Conservation (phyloP, 768 basidiomycete genomes). For the Serpula lacrymans region DNA sequence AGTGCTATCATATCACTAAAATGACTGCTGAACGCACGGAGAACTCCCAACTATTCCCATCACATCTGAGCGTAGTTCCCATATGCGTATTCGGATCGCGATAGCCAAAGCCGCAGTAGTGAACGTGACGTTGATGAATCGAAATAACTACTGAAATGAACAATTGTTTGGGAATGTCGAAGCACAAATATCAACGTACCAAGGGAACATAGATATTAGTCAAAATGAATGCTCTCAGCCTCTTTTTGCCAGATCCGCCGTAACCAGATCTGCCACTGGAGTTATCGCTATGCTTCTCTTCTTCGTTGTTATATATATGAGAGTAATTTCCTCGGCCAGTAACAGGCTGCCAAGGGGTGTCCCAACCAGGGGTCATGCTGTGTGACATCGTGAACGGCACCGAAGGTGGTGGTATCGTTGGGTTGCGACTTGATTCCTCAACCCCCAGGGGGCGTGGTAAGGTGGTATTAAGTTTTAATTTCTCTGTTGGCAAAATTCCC, state of each 20-base stretch:
- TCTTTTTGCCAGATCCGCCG: constrained; percentile 39
- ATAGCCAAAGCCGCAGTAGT: constrained; percentile 76
- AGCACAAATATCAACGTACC: constrained; percentile 39
- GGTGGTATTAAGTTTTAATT: constrained; percentile 6
- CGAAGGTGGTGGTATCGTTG: constrained; percentile 19
- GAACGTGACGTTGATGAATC: constrained; percentile 80
- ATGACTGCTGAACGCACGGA: constrained; percentile 46
- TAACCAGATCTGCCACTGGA: constrained; percentile 24
- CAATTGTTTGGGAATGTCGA: background rate
- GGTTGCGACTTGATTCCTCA: constrained; percentile 18
- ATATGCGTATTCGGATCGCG: constrained; percentile 67
- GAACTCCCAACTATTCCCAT: constrained; percentile 81
- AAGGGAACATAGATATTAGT: constrained; percentile 76
- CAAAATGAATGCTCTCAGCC: constrained; percentile 63
- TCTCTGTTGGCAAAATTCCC: background rate
- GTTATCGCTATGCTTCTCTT: constrained; percentile 21
- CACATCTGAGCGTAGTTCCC: constrained; percentile 47
- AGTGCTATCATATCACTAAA: background rate
- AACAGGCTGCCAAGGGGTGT: constrained; percentile 50
- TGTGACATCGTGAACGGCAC: constrained; percentile 51
- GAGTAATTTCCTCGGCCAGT: constrained; percentile 12
- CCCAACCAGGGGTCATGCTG: constrained; percentile 60
- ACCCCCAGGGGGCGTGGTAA: constrained; percentile 1
- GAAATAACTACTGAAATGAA: constrained; percentile 59
- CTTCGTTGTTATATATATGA: constrained; percentile 5